phyloP scores from a whole-genome alignment of 768 basidiomycete species.

The Rhodotorula taiwanensis region DNA sequence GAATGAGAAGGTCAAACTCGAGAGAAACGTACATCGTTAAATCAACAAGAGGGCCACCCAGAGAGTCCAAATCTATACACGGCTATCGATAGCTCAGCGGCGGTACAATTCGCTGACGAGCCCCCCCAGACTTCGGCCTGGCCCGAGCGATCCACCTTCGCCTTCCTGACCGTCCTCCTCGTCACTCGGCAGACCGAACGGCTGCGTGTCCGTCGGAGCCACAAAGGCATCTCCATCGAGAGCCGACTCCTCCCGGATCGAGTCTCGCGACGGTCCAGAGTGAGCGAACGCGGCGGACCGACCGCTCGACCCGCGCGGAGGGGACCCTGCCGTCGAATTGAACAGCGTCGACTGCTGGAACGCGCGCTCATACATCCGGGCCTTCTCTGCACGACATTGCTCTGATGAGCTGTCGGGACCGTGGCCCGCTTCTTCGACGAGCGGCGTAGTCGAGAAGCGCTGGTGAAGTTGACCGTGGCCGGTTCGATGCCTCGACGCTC shows the following conservation, averaged over 20 bases:
- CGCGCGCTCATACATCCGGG: slow-evolving; percentile 30
- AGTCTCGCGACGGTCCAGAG: no score
- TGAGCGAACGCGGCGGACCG: neutral
- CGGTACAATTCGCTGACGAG: slow-evolving; percentile 21
- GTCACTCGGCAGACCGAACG: slow-evolving; percentile 17
- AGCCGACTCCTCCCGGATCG: slow-evolving; percentile 17
- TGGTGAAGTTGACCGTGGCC: slow-evolving; percentile 27
- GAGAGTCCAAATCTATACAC: neutral
- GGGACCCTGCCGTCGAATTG: neutral
- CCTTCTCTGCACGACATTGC: slow-evolving; percentile 16
- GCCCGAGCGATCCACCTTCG: neutral
- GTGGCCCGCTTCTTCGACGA: neutral
- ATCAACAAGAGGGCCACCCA: neutral
- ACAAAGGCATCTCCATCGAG: slow-evolving; percentile 27
- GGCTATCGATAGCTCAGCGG: neutral
- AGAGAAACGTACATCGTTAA: no score
- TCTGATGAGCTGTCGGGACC: neutral
- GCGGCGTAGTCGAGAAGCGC: neutral
- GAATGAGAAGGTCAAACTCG: no score
- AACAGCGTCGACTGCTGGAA: slow-evolving; percentile 14
- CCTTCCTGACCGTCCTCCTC: slow-evolving; percentile 5
- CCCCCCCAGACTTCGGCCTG: neutral
- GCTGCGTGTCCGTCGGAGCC: slow-evolving; percentile 22
- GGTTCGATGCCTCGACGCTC: slow-evolving; percentile 16
- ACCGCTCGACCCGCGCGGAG: neutral